phyloP scores from a whole-genome alignment of 2,329 filamentous ascomycete species.

The Cadophora sp. region DNA sequence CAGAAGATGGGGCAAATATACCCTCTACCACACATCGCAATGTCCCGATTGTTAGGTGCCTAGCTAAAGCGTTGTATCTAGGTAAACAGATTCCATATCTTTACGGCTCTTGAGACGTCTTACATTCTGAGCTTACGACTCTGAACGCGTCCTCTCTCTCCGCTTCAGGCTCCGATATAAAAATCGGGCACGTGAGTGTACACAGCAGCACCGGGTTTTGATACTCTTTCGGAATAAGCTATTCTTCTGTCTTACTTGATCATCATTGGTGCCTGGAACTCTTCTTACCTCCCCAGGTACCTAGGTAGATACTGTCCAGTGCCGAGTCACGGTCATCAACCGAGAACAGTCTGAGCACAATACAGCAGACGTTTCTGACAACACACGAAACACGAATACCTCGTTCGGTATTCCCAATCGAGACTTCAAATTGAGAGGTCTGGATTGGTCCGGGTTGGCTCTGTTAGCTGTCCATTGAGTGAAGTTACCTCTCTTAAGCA shows the following conservation, averaged over 20 bases:
- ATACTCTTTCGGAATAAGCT: not conserved
- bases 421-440: not conserved
- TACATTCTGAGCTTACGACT: conserved; percentile 22
- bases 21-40: not conserved
- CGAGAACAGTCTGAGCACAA: not conserved
- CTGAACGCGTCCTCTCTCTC: conserved; percentile 21
- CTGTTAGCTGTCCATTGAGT: too few relatives aligned
- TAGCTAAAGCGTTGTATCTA: conserved; percentile 4
- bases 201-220: not conserved
- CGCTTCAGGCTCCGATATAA: conserved; percentile 25
- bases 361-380: not conserved
- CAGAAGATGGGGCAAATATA: conserved; percentile 15
- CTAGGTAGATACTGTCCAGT: too few relatives aligned
- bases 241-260: not conserved
- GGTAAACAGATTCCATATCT: not conserved
- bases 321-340: too few relatives aligned
- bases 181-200: conserved; percentile 21
- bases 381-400: not conserved
- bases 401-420: not conserved
- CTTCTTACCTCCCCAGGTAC: too few relatives aligned
- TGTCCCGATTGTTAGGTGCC: conserved; percentile 5
- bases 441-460: too few relatives aligned
- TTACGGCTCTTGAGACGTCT: not conserved
- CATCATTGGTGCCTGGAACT: not conserved
- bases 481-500: not conserved